Evolutionary conservation across 306 rosid genomes (phyloP).

Genomic region (Corylus avellana): DNA sequence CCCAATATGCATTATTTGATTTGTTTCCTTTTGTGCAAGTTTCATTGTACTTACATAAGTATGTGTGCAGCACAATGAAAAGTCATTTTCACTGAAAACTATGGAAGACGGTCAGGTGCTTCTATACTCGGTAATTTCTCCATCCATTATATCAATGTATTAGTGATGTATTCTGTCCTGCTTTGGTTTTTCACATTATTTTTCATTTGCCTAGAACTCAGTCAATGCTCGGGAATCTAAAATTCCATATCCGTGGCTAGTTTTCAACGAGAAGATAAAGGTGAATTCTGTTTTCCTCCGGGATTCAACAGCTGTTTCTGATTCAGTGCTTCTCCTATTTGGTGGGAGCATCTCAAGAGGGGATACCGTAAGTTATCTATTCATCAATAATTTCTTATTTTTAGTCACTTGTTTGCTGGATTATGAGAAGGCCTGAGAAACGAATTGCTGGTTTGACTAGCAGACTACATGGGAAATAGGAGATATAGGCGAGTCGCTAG

Average conservation of each 20-base stretch:
- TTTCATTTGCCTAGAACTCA: constrained; percentile 66
- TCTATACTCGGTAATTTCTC: constrained; percentile 65
- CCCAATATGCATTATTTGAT: constrained; percentile 5
- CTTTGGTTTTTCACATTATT: constrained; percentile 25
- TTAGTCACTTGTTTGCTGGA: constrained; percentile 15
- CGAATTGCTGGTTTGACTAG: neutral
- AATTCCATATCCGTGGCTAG: constrained; percentile 95
- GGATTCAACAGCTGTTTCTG: constrained; percentile 92
- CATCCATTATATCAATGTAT: constrained; percentile 5
- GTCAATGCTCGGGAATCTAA: constrained; percentile 87
- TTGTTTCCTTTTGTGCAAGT: neutral
- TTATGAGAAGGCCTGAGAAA: neutral
- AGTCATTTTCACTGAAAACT: constrained; percentile 82
- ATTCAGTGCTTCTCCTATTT: constrained; percentile 80
- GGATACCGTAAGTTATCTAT: constrained; percentile 53
- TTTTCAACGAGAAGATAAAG: constrained; percentile 94
- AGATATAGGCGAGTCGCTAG: no score
- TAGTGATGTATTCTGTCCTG: constrained; percentile 15
- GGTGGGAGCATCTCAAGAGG: constrained; percentile 85
- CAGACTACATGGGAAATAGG: neutral
- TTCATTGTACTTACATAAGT: constrained; percentile 28
- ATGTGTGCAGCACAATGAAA: constrained; percentile 80
- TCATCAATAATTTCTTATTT: constrained; percentile 1
- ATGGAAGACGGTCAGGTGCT: constrained; percentile 99
- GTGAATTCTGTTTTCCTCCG: constrained; percentile 97